These are phyloP conservation scores for Colletotrichum coccodes DNA, from an alignment of 2,329 filamentous ascomycete species.

Conservation along the genomic window DNA sequence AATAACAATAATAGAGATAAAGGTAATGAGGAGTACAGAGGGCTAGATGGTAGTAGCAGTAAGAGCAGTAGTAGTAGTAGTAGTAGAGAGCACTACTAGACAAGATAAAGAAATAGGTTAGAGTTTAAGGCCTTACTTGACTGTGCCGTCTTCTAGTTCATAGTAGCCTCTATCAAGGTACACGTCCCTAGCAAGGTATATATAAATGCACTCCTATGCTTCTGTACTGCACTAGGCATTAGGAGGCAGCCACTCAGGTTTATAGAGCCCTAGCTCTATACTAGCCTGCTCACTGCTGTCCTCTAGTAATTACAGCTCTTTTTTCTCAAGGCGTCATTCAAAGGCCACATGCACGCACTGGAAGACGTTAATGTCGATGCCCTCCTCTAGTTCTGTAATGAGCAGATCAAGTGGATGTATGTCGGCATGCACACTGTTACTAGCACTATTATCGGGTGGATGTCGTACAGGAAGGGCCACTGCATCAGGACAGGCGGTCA, in stretches of 20 bases:
- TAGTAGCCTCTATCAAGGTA: background rate
- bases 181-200: background rate
- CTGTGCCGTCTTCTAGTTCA: background rate
- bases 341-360: background rate
- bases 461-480: background rate
- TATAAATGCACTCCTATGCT: background rate
- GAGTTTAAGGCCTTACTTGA: background rate
- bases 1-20: background rate
- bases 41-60: background rate
- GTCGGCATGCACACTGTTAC: background rate
- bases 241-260: background rate
- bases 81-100: too few species aligned
- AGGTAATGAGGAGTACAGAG: too few species aligned
- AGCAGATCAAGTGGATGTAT: background rate
- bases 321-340: background rate
- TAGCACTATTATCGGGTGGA: background rate
- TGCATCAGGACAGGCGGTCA: background rate
- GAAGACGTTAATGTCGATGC: background rate
- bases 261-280: background rate
- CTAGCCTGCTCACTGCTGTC: background rate
- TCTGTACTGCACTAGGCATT: background rate
- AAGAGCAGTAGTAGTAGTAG: too few species aligned
- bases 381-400: background rate
- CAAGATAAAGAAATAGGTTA: too few species aligned
- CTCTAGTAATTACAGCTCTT: background rate